Percentiles rank a stretch among this genome's conserved stretches.
These are phyloP conservation scores for Fagus crenata DNA, from an alignment of 306 rosid species.

Conservation along the genomic window DNA sequence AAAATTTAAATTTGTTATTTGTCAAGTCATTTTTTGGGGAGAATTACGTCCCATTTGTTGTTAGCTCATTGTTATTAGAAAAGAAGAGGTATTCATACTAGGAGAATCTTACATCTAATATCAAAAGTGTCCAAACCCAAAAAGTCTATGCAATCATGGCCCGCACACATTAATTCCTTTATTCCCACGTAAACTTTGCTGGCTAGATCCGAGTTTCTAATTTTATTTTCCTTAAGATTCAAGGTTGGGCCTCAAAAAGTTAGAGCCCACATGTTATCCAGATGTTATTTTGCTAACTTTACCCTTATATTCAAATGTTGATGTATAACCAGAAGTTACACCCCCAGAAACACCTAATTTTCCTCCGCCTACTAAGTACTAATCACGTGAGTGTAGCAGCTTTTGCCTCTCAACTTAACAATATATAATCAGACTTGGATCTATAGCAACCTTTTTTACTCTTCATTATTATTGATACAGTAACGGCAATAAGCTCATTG, in stretches of 20 bases:
- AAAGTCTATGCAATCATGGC: not conserved
- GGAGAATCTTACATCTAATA: too few species aligned
- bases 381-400: conserved; percentile 26
- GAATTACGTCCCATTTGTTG: too few species aligned
- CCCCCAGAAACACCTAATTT: conserved; percentile 1
- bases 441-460: conserved; percentile 6
- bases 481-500: not conserved
- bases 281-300: not conserved
- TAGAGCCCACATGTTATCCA: not conserved
- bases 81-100: too few species aligned
- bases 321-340: conserved; percentile 16
- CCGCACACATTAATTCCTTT: not conserved
- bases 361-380: not conserved
- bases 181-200: not conserved
- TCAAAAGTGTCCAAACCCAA: not conserved
- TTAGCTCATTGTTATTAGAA: too few species aligned
- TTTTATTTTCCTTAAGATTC: not conserved
- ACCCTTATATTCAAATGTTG: not conserved
- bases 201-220: not conserved
- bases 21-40: too few species aligned
- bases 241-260: not conserved
- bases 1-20: too few species aligned
- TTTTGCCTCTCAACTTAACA: conserved; percentile 18
- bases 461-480: not conserved
- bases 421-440: conserved; percentile 18